phyloP scores from a whole-genome alignment of 768 basidiomycete genomes.

The Rubroboletus pulcherrimus region DNA sequence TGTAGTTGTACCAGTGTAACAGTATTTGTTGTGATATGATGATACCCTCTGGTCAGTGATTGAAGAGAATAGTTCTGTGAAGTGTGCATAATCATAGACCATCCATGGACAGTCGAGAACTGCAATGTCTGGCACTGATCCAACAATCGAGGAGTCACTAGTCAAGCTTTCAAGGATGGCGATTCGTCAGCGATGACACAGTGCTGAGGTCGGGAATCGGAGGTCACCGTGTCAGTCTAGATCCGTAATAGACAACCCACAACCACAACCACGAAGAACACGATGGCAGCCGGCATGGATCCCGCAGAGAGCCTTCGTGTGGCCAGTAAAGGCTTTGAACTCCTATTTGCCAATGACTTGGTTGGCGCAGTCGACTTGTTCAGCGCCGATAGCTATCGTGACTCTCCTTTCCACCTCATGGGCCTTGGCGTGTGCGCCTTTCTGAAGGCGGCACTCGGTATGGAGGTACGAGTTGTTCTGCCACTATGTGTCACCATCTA shows the following conservation, averaged over 20 bases:
- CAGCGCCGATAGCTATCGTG: slow-evolving; percentile 20
- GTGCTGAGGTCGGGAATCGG: slow-evolving; percentile 10
- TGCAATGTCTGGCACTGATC: no score
- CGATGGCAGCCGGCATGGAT: slow-evolving; percentile 16
- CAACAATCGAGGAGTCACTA: no score
- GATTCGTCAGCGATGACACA: not conserved
- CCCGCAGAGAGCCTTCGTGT: slow-evolving; percentile 29
- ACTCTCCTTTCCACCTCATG: slow-evolving; percentile 69
- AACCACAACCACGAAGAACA: not conserved
- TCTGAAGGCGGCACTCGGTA: slow-evolving; percentile 73
- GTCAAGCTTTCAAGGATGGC: no score
- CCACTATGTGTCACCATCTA: not conserved
- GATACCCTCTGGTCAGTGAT: no score
- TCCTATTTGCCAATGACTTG: slow-evolving; percentile 67
- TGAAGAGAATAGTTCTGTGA: no score
- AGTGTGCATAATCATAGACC: no score
- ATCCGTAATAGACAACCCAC: not conserved
- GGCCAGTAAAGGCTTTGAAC: slow-evolving; percentile 57
- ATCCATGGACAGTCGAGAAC: no score
- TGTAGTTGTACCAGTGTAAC: no score
- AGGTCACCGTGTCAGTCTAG: not conserved
- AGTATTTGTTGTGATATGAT: no score
- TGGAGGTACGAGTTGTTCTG: slow-evolving; percentile 50
- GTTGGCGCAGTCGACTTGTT: slow-evolving; percentile 50
- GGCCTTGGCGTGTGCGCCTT: slow-evolving; percentile 72